Evolutionary conservation across 257 asterid species (phyloP).

Genomic region (Cynanchum wilfordii): DNA sequence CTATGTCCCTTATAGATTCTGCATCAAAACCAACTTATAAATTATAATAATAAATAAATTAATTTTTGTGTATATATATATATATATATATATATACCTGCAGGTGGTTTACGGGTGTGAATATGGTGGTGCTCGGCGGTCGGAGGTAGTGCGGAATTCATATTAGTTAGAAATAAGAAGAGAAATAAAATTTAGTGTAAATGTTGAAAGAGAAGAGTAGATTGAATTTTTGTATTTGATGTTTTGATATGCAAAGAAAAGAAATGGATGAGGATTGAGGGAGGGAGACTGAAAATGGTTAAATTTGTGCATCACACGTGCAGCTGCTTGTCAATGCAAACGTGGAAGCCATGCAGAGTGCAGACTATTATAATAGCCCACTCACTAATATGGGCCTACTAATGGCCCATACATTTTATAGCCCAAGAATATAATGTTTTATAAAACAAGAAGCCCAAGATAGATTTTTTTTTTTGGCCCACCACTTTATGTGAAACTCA

Average conservation of each 20-base stretch:
- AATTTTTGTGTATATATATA: too few species aligned
- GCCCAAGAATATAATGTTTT: too few species aligned
- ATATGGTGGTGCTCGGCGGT: neutral
- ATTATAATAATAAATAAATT: too few species aligned
- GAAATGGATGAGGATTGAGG: neutral
- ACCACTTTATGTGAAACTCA: too few species aligned
- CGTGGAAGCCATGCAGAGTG: conserved; percentile 55
- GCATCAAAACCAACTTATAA: conserved; percentile 2
- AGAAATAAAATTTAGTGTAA: neutral
- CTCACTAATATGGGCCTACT: neutral
- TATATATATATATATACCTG: neutral
- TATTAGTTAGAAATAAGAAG: neutral
- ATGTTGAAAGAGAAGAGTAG: neutral
- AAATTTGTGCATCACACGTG: conserved; percentile 26
- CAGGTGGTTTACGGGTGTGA: neutral
- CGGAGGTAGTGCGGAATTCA: conserved; percentile 3
- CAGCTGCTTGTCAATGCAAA: conserved; percentile 11
- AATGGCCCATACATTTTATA: too few species aligned
- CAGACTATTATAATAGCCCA: neutral
- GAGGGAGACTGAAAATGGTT: neutral
- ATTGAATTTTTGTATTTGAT: neutral
- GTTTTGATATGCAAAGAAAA: neutral
- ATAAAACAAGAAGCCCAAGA: too few species aligned
- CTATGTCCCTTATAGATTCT: conserved; percentile 38
- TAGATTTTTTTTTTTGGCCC: too few species aligned